Evolutionary conservation across 2,329 filamentous ascomycete species (phyloP), one percentile per base, ranked within the genome.

Genomic region (Colletotrichum shisoi): DNA sequence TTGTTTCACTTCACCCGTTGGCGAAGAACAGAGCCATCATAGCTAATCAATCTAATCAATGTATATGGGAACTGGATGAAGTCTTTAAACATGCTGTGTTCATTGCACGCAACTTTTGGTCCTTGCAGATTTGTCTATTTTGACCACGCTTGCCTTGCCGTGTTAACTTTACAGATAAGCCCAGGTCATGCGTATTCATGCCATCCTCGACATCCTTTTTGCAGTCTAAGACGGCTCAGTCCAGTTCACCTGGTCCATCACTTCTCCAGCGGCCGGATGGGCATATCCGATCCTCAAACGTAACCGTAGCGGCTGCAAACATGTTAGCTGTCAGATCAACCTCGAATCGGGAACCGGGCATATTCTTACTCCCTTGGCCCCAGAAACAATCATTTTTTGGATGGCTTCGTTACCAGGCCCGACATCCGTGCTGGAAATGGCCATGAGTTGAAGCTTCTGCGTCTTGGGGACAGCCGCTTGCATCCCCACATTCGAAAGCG

Each of bases 241-340:
- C 95, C 95, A 99, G 81, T 97, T 96, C 66, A 98, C 93, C 80
- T 98, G 94, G 75, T 99, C 95, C 76, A 91, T 90, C 19, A 96
- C 84, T 69, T 90, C 85, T 59, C 88, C 88, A 27, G 83, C 87
- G 65, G 87, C 85, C 64, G 90, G 87, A 77, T 91, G 91, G 40
- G 86, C 82, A 77, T 93, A 98, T 64, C 87, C 89, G 74, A 99
- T 87, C 79, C 93, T 93, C 74, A 99, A 82, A 75, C 95, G 89
- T 73, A 99, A 82, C 70, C 94, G 88, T 70, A 99, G 86, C 71
- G 91, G 85, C 95, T 97, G 73, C 40, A 71, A 48, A 39, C 48
- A 56, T 53, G 17, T 60, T 59, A 68, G 65, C 53, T 42, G 49
- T 24, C 3, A 19, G 19, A 54, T 68, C 71, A 66, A 62, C 70